Percentiles rank a stretch among this genome's conserved stretches.
phyloP scores from a whole-genome alignment of 768 basidiomycete genomes.

The Pulveroboletus sp. region DNA sequence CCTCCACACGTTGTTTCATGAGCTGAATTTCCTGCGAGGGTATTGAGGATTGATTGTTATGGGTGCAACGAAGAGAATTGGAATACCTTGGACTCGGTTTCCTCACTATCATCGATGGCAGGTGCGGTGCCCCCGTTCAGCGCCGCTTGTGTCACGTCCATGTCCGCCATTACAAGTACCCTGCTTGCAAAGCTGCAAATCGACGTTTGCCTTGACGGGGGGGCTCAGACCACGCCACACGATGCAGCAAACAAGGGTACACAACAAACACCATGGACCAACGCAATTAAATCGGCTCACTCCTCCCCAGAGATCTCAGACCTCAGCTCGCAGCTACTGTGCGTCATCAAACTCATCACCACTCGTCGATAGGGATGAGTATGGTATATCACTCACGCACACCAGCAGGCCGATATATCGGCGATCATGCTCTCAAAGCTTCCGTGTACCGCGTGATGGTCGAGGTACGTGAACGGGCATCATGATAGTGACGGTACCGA shows the following conservation, averaged over 20 bases:
- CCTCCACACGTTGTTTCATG: constrained; percentile 89
- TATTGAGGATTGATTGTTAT: constrained; percentile 8
- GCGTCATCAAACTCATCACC: neutral
- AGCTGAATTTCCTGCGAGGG: constrained; percentile 70
- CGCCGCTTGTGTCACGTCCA: constrained; percentile 40
- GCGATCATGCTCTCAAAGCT: constrained; percentile 9
- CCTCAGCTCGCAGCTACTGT: neutral
- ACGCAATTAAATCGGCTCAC: no score
- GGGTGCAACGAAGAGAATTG: constrained; percentile 3
- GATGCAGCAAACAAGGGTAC: constrained; percentile 27
- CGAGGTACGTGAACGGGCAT: constrained; percentile 26
- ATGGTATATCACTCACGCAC: neutral
- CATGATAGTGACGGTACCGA: constrained; percentile 31
- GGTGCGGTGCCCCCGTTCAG: constrained; percentile 29
- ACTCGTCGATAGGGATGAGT: constrained; percentile 4
- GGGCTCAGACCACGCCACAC: constrained; percentile 16
- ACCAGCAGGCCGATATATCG: constrained; percentile 1
- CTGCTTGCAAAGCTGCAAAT: constrained; percentile 10
- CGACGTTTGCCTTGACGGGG: constrained; percentile 22
- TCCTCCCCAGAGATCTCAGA: neutral
- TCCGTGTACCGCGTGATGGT: constrained; percentile 22
- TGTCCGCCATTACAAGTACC: constrained; percentile 45
- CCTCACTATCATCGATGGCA: constrained; percentile 53
- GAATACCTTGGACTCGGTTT: constrained; percentile 56
- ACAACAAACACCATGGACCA: constrained; percentile 6